Evolutionary conservation across 1,139 yeast genomes (phyloP).

Genomic region (Kluyveromyces sp.): DNA sequence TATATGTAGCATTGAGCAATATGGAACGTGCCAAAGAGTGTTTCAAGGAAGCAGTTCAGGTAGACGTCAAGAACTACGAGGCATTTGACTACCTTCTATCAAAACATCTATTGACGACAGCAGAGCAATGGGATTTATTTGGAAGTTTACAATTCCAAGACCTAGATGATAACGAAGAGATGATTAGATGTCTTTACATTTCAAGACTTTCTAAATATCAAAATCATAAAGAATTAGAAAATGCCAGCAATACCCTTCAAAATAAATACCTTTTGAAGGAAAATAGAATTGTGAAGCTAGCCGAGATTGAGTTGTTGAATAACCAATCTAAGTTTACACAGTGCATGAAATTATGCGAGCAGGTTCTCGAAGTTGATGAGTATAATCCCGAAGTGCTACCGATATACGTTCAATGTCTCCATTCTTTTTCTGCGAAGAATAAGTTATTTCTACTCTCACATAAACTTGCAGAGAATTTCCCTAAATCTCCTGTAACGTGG

Average conservation of each 20-base stretch:
- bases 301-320: constrained; percentile 65
- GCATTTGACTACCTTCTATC: constrained; percentile 77
- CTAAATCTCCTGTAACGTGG: constrained; percentile 83
- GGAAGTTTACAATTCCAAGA: constrained; percentile 60
- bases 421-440: constrained; percentile 78
- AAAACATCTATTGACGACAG: constrained; percentile 71
- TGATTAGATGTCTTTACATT: constrained; percentile 68
- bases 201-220: constrained; percentile 69
- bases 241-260: constrained; percentile 55
- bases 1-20: constrained; percentile 76
- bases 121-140: constrained; percentile 81
- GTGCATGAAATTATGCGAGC: constrained; percentile 69
- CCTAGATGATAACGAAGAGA: constrained; percentile 73
- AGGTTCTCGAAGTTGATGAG: constrained; percentile 52
- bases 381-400: constrained; percentile 72
- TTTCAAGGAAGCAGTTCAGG: constrained; percentile 76
- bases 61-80: constrained; percentile 89
- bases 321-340: constrained; percentile 75
- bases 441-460: constrained; percentile 77
- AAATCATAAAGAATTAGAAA: constrained; percentile 50
- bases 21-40: constrained; percentile 84
- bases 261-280: constrained; percentile 67
- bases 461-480: constrained; percentile 77
- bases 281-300: constrained; percentile 61
- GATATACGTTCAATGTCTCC: constrained; percentile 72